Evolutionary conservation across 805 yeast species (phyloP), one percentile per base, ranked within the genome.

Genomic region (Sugiyamaella boreocaroliniensis): DNA sequence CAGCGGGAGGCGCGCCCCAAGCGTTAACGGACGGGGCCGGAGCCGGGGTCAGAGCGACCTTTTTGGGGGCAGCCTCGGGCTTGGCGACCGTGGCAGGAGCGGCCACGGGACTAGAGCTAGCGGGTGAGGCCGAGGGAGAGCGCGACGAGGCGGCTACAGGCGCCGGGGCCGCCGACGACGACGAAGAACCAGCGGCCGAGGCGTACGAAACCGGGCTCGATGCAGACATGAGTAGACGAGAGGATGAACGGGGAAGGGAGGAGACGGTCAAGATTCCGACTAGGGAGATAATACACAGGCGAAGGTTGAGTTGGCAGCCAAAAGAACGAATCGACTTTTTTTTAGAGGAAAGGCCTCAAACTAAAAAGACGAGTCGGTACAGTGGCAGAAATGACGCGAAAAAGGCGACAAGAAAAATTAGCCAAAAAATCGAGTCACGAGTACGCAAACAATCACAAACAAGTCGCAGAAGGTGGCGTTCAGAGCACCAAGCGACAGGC

Each of bases 1-100:
- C 12, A 19, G 22, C 18, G 12, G 48, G 15, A 32, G 43, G 29
- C 16, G 52, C 29, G 37, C 53, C 41, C 88, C 88, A 83, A n/a
- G 83, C 83, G 59, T 76, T 80, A 42, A 76, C 77, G 48, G 72
- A 69, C 34, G 86, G 87, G 29, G 80, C 73, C 12, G 87, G 86
- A 26, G 87, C 87, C 4, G 87, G 86, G 9, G 83, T 80, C 29
- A 79, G 68, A 37, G 65, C 61, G 68, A 54, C 56, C 47, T 56
- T 66, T 55, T 64, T 64, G n/a, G 64, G 61, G 34, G 62, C 57
- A 32, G 52, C 58, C 29, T 56, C 64, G 55, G 26, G 26, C 26
- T 59, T 57, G 55, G 67, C 63, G 29, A 69, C 56, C 20, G 62
- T 29, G 34, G 59, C 53, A 22, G 60, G 43, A 48, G 55, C 61